A percentile compares a stretch with the other conserved stretches of the same genome.
These are phyloP conservation scores for Metarhizium album DNA, from an alignment of 2,329 filamentous ascomycete genomes.

Conservation along the genomic window DNA sequence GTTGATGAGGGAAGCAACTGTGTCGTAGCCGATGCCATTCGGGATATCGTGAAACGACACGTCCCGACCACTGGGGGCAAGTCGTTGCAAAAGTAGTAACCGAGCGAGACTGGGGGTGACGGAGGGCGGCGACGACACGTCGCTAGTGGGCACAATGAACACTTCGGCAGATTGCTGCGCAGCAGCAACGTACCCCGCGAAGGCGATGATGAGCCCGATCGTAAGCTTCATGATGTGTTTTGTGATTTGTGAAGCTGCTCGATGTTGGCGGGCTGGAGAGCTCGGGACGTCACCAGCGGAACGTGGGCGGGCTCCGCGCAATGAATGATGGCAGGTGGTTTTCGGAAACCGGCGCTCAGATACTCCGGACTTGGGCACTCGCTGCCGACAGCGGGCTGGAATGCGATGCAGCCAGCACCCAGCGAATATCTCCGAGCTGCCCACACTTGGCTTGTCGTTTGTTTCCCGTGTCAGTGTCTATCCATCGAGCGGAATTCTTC, in stretches of 20 bases:
- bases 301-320: background rate
- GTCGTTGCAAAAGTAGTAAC: conserved; percentile 48
- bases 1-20: conserved; percentile 48
- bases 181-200: conserved; percentile 28
- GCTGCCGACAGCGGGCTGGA: too few relatives aligned
- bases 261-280: conserved; percentile 13
- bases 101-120: conserved; percentile 44
- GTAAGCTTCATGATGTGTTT: conserved; percentile 31
- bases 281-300: conserved; percentile 21
- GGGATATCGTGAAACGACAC: conserved; percentile 37
- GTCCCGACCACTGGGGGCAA: conserved; percentile 36
- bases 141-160: conserved; percentile 36
- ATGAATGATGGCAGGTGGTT: background rate
- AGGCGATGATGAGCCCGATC: conserved; percentile 27
- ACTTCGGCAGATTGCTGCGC: conserved; percentile 35
- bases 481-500: background rate
- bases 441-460: background rate
- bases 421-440: background rate
- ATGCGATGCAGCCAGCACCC: too few relatives aligned
- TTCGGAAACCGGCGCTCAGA: conserved; percentile 8
- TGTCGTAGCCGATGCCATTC: conserved; percentile 25
- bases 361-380: conserved; percentile 6
- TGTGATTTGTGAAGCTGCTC: conserved; percentile 22
- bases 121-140: conserved; percentile 24
- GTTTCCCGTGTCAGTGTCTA: background rate